phyloP scores from a whole-genome alignment of 2,329 filamentous ascomycete genomes.

The Stagonosporopsis rhizophila region DNA sequence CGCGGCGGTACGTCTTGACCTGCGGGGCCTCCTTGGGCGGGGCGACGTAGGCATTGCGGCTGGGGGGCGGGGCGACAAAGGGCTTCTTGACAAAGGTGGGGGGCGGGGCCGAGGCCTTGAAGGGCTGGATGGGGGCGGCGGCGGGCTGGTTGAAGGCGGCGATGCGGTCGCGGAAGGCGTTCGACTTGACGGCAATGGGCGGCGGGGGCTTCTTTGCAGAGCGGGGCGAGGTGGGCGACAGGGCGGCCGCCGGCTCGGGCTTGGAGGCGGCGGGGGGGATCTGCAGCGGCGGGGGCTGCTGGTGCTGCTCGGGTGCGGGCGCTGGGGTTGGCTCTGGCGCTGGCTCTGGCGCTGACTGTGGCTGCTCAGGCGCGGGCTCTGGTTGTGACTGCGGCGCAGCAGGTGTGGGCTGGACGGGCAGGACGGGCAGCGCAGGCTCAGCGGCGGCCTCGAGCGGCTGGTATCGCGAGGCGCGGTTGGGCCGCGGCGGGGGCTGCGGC shows the following conservation, averaged over 20 bases:
- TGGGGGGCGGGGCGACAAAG: slow-evolving; percentile 93
- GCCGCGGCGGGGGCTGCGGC: slow-evolving; percentile 86
- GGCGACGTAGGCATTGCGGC: slow-evolving; percentile 87
- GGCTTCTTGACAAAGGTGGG: slow-evolving; percentile 91
- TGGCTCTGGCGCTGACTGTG: too few species aligned
- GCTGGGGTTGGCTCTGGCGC: too few species aligned
- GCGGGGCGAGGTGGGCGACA: slow-evolving; percentile 40
- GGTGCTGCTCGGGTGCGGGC: slow-evolving; percentile 21
- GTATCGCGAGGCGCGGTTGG: slow-evolving; percentile 69
- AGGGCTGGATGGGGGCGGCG: slow-evolving; percentile 85
- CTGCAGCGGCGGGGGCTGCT: slow-evolving; percentile 8
- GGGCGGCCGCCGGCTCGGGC: slow-evolving; percentile 24
- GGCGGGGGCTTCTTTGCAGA: slow-evolving; percentile 67
- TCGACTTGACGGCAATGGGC: slow-evolving; percentile 76
- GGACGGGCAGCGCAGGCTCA: background rate
- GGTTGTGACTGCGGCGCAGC: slow-evolving; percentile 28
- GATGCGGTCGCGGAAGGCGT: slow-evolving; percentile 92
- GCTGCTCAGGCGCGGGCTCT: slow-evolving; percentile 34
- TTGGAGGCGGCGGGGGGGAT: too few species aligned
- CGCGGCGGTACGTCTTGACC: slow-evolving; percentile 80
- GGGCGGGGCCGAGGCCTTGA: slow-evolving; percentile 71
- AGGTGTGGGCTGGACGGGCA: too few species aligned
- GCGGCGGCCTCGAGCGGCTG: slow-evolving; percentile 45
- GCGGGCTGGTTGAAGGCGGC: slow-evolving; percentile 94
- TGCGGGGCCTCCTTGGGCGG: slow-evolving; percentile 76